Evolutionary conservation across 108 stramenopile genomes (phyloP).

Genomic region (Seminavis robusta): DNA sequence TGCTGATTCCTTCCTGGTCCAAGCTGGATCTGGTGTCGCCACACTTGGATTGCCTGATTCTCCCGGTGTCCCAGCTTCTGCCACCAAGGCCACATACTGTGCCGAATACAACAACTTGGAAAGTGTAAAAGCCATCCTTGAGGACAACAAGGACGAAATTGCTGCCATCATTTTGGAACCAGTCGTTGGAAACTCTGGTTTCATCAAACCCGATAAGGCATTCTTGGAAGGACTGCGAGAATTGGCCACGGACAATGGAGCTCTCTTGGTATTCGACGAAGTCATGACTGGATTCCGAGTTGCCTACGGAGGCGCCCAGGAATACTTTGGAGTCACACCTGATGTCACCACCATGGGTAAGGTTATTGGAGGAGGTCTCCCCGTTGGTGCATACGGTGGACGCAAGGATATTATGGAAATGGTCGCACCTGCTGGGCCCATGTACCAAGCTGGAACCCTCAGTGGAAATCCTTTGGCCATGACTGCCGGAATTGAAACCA

Average conservation of each 20-base stretch:
- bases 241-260: constrained; percentile 82
- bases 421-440: constrained; percentile 97
- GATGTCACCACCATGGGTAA: constrained; percentile 99
- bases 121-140: constrained; percentile 84
- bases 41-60: constrained; percentile 97
- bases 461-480: constrained; percentile 97
- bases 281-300: constrained; percentile 99
- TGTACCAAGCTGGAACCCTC: constrained; percentile 98
- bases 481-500: constrained; percentile 96
- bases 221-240: constrained; percentile 92
- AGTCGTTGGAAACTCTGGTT: constrained; percentile 98
- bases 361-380: constrained; percentile 97
- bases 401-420: constrained; percentile 96
- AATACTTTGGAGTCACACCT: constrained; percentile 95
- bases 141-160: constrained; percentile 88
- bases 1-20: constrained; percentile 96
- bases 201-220: constrained; percentile 95
- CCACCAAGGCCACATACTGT: constrained; percentile 91
- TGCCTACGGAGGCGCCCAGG: constrained; percentile 94
- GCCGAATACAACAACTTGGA: constrained; percentile 97
- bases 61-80: constrained; percentile 91
- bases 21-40: constrained; percentile 97
- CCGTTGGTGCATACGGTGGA: constrained; percentile 97
- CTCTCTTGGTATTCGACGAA: constrained; percentile 96
- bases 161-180: constrained; percentile 97